Conservation (phyloP, 2,329 filamentous ascomycete species). For the Raffaelea ambrosiae region DNA sequence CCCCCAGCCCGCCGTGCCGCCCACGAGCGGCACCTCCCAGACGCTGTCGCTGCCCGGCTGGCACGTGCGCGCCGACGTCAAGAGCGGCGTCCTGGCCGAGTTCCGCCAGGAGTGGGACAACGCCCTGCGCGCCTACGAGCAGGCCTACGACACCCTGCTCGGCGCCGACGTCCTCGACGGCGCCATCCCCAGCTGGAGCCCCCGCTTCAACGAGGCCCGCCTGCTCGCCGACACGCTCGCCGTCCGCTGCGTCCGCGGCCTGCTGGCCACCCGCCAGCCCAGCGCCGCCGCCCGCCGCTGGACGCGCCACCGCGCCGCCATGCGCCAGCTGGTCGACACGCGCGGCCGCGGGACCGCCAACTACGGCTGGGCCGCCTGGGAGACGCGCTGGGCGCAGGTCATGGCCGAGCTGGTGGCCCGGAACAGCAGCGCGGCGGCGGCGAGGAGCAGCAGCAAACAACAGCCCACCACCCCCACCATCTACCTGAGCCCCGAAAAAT, state of each 20-base stretch:
- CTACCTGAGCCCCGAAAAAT: constrained; percentile 51
- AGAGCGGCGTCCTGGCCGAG: constrained; percentile 82
- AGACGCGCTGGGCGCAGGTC: constrained; percentile 60
- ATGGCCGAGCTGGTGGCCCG: constrained; percentile 55
- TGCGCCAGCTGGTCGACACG: constrained; percentile 70
- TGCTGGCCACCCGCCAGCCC: constrained; percentile 72
- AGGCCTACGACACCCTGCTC: constrained; percentile 76
- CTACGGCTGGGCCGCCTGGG: constrained; percentile 93
- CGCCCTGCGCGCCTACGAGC: constrained; percentile 76
- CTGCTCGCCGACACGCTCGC: constrained; percentile 73
- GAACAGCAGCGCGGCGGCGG: constrained; percentile 42
- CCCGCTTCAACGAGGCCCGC: constrained; percentile 89
- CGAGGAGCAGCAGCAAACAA: no score
- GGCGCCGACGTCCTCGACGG: constrained; percentile 72
- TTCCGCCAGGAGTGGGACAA: constrained; percentile 89
- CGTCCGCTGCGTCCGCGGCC: constrained; percentile 71
- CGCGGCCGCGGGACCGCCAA: constrained; percentile 78
- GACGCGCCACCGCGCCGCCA: constrained; percentile 65
- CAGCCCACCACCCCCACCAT: constrained; percentile 27
- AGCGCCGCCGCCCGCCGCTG: constrained; percentile 73
- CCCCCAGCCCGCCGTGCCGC: constrained; percentile 73
- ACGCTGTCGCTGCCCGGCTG: constrained; percentile 79
- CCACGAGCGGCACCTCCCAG: constrained; percentile 76
- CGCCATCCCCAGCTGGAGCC: constrained; percentile 80
- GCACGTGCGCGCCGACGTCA: constrained; percentile 93